Conservation (phyloP, 2,329 filamentous ascomycete genomes). For the Aspergillus unguis region DNA sequence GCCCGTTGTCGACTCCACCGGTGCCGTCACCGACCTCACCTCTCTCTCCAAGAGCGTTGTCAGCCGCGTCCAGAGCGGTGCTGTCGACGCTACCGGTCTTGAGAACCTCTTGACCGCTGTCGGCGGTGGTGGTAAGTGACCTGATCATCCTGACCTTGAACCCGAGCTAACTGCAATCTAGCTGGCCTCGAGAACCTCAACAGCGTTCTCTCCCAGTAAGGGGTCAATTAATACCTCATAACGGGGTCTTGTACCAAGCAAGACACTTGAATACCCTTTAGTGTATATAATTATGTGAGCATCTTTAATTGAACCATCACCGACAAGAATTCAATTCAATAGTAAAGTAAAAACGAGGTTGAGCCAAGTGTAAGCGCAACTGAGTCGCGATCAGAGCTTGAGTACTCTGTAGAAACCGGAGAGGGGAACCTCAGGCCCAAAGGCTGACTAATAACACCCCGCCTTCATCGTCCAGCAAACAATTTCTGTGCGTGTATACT, state of each 20-base stretch:
- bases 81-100: conserved; percentile 14
- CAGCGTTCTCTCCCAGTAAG: conserved; percentile 1
- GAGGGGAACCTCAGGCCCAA: too few species aligned
- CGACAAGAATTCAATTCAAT: too few species aligned
- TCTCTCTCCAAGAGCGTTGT: conserved; percentile 16
- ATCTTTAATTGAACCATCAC: background rate
- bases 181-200: conserved; percentile 11
- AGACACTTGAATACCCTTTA: background rate
- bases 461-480: background rate
- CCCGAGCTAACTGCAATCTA: conserved; percentile 3
- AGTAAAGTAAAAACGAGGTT: too few species aligned
- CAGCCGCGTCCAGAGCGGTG: conserved; percentile 13
- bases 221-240: background rate
- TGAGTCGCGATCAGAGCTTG: too few species aligned
- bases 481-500: background rate
- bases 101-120: conserved; percentile 12
- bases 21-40: conserved; percentile 14
- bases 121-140: conserved; percentile 12
- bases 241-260: background rate
- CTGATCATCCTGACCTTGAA: background rate
- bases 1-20: conserved; percentile 3
- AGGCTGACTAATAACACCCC: too few species aligned
- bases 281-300: background rate
- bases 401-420: too few species aligned
- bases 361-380: too few species aligned